Evolutionary conservation across 805 yeast species (phyloP).

Genomic region (Wickerhamomyces mucosus): DNA sequence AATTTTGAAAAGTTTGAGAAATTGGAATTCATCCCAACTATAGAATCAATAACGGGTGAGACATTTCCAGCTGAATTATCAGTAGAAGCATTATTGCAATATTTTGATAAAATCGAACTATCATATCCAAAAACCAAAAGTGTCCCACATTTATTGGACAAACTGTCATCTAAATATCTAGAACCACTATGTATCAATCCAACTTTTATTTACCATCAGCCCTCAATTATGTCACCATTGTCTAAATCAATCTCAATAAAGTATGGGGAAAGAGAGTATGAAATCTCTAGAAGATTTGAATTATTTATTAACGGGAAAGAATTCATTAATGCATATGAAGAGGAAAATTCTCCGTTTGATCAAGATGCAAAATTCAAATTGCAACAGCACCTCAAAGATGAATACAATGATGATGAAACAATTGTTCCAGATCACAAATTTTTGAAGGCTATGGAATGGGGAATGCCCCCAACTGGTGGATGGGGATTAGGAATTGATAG

Average conservation of each 20-base stretch:
- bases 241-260: conserved; percentile 50
- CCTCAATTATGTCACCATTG: conserved; percentile 76
- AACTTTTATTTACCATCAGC: conserved; percentile 73
- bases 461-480: conserved; percentile 97
- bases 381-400: conserved; percentile 43
- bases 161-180: conserved; percentile 46
- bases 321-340: conserved; percentile 89
- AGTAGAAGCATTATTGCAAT: conserved; percentile 30
- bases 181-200: conserved; percentile 62
- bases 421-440: conserved; percentile 65
- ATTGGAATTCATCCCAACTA: conserved; percentile 58
- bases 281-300: conserved; percentile 68
- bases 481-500: conserved; percentile 96
- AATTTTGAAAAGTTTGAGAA: conserved; percentile 22
- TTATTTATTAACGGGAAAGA: conserved; percentile 74
- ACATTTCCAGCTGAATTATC: conserved; percentile 37
- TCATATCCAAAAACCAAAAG: conserved; percentile 31
- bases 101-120: conserved; percentile 22
- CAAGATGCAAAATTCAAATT: conserved; percentile 55
- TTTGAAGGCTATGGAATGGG: conserved; percentile 77
- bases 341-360: conserved; percentile 77
- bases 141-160: conserved; percentile 55
- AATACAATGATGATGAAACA: conserved; percentile 49
- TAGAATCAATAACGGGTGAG: conserved; percentile 45
- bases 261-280: conserved; percentile 25